phyloP scores from a whole-genome alignment of 768 basidiomycete species.

The Cubamyces lactineus region DNA sequence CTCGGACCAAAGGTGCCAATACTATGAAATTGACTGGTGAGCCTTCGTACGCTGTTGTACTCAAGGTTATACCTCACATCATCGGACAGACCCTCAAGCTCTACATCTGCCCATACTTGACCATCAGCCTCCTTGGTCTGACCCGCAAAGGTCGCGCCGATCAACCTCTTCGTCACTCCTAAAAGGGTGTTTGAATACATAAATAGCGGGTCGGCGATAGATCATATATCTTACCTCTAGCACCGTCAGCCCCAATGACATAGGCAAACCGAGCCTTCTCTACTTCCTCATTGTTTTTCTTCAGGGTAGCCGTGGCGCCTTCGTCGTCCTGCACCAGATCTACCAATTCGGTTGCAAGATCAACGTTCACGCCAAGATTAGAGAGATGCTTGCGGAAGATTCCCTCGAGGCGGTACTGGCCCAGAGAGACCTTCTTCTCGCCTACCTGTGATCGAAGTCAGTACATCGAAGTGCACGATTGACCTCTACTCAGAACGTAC shows the following conservation, averaged over 20 bases:
- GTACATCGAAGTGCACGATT: background rate
- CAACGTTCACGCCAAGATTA: conserved; percentile 37
- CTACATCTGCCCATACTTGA: conserved; percentile 42
- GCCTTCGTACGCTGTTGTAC: background rate
- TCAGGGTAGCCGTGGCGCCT: conserved; percentile 35
- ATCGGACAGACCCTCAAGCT: conserved; percentile 37
- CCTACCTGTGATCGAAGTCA: background rate
- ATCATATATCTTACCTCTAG: conserved; percentile 36
- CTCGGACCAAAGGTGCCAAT: conserved; percentile 28
- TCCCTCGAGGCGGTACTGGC: conserved; percentile 31
- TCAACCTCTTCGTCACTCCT: conserved; percentile 43
- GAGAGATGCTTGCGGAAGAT: conserved; percentile 37
- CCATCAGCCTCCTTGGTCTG: conserved; percentile 37
- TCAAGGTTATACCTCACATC: conserved; percentile 26
- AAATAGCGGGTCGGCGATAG: too few species aligned
- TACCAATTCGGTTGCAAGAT: conserved; percentile 39
- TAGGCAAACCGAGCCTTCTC: conserved; percentile 34
- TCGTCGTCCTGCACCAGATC: conserved; percentile 39
- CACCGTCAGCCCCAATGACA: conserved; percentile 49
- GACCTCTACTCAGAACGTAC: conserved; percentile 11
- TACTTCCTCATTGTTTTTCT: conserved; percentile 27
- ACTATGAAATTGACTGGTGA: background rate
- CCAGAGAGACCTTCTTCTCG: conserved; percentile 3
- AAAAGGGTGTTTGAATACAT: too few species aligned
- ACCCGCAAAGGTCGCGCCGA: conserved; percentile 47